Evolutionary conservation across 768 basidiomycete species (phyloP), one percentile per base, ranked within the genome.

Genomic region (Xerocomellus amylosporus): DNA sequence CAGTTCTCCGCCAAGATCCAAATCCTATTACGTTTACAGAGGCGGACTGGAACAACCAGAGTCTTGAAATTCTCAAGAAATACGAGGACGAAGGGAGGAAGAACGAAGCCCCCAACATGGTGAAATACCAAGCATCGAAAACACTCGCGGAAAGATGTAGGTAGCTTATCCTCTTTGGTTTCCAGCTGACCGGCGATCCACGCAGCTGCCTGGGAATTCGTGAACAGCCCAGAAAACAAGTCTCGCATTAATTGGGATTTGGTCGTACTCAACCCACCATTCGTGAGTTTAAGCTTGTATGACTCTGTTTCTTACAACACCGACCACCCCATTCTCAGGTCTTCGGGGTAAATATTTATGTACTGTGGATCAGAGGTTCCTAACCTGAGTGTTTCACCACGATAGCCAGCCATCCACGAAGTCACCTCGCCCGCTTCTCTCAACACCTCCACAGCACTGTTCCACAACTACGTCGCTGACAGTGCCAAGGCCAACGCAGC

Each of bases 121-220:
- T 24, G 22, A 82, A 79, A 59, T 90, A 90, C 64, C 62, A 74
- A 20, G 82, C 84, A 3, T 82, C 80, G 17, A 90, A 90, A 73
- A 77, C 75, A 2, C 72, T 87, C 2, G 84, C 86, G 0, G 89
- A 91, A 69, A 75, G 73, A 69, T 76, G 83, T 79, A 8, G 55
- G 56, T 4, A 4, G 5, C 28, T 0, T 54, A 36, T 22, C 26
- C 37, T 26, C 7, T 20, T 12, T 31, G n/a, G 0, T 36, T 37
- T 39, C 15, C 0, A 14, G 7, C n/a, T 5, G 38, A 28, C 24
- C 5, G 14, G 13, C 7, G 7, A 33, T 40, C 13, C 2, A 33
- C 20, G 8, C 45, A 75, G 78, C 79, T 13, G 82, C 82, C 8
- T 84, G 83, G 82, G 68, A 73, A 19, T 76, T 77, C 46, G 57